A percentile compares a stretch with the other conserved stretches of the same genome.
Conservation (phyloP, 176 grass and related monocot genomes). For the Musa troglodytarum region DNA sequence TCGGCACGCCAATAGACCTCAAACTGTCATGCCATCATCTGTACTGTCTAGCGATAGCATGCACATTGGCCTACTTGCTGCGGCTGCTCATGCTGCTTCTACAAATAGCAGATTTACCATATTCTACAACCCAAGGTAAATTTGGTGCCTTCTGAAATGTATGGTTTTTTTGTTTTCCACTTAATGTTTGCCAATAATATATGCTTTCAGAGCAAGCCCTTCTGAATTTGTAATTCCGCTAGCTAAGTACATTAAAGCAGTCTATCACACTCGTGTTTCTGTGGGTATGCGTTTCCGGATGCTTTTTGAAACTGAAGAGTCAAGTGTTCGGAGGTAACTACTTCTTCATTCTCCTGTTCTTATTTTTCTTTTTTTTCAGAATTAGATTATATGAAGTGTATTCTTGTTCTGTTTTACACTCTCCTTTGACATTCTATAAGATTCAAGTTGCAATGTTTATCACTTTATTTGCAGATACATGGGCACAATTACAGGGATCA, state of each 20-base stretch:
- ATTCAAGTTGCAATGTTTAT: background rate
- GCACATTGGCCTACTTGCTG: slow-evolving; percentile 98
- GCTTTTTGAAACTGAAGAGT: slow-evolving; percentile 99
- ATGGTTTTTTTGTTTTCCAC: background rate
- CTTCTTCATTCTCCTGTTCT: slow-evolving; percentile 3
- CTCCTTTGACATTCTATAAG: background rate
- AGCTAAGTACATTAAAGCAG: slow-evolving; percentile 88
- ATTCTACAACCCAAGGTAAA: slow-evolving; percentile 94
- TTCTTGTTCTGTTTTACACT: too few species aligned
- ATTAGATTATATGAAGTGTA: background rate
- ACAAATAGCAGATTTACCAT: slow-evolving; percentile 98
- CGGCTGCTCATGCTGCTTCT: slow-evolving; percentile 88
- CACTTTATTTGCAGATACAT: slow-evolving; percentile 60
- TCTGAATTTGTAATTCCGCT: slow-evolving; percentile 94
- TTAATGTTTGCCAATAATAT: background rate
- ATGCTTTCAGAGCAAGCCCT: slow-evolving; percentile 73
- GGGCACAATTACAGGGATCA: slow-evolving; percentile 98
- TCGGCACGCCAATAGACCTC: slow-evolving; percentile 71
- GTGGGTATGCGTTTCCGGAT: slow-evolving; percentile 99
- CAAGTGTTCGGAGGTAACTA: slow-evolving; percentile 73
- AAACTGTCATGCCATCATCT: slow-evolving; percentile 98
- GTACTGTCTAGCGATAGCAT: slow-evolving; percentile 97
- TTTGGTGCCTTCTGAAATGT: background rate
- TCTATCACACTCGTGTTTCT: slow-evolving; percentile 92
- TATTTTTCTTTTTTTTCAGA: background rate